Percentiles rank a stretch among this genome's conserved stretches.
These are phyloP conservation scores for Trypanosoma boissoni DNA, from an alignment of 208 protist genomes.

Conservation along the genomic window DNA sequence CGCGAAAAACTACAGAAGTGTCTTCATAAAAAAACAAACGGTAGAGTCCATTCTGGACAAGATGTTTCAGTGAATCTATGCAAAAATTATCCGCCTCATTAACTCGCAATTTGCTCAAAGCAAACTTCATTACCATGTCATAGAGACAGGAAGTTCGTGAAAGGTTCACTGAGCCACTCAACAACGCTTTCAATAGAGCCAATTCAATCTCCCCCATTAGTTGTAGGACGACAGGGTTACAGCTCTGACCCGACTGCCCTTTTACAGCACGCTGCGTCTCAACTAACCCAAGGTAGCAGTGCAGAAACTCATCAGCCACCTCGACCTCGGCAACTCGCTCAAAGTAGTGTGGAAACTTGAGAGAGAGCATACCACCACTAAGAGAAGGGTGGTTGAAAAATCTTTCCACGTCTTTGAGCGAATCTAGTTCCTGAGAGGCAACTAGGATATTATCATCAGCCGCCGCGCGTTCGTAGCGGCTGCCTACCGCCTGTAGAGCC, in stretches of 20 bases:
- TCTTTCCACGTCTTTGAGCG: conserved; percentile 9
- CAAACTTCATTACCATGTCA: conserved; percentile 24
- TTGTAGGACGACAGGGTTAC: conserved; percentile 5
- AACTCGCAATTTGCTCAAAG: conserved; percentile 11
- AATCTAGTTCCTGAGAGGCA: not conserved
- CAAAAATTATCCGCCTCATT: conserved; percentile 1
- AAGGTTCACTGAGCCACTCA: conserved; percentile 18
- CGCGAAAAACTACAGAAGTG: conserved; percentile 26
- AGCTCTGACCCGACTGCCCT: not conserved
- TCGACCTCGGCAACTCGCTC: conserved; percentile 23
- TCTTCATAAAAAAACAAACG: conserved; percentile 36
- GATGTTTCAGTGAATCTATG: conserved; percentile 15
- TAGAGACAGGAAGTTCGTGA: conserved; percentile 19
- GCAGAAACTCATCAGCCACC: conserved; percentile 56
- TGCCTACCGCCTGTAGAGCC: conserved; percentile 26
- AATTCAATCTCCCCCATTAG: conserved; percentile 22
- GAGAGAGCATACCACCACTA: too few species aligned
- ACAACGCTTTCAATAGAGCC: conserved; percentile 33
- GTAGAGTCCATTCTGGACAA: conserved; percentile 45
- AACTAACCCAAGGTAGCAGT: conserved; percentile 54
- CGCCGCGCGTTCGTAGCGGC: conserved; percentile 4
- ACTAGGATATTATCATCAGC: conserved; percentile 5
- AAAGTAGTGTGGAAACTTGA: conserved; percentile 17
- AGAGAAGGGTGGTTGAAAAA: too few species aligned
- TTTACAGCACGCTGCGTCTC: conserved; percentile 30